Percentiles rank a stretch among this genome's conserved stretches.
Evolutionary conservation across 345 rosid species (phyloP).

Genomic region (Camelina laxa): DNA sequence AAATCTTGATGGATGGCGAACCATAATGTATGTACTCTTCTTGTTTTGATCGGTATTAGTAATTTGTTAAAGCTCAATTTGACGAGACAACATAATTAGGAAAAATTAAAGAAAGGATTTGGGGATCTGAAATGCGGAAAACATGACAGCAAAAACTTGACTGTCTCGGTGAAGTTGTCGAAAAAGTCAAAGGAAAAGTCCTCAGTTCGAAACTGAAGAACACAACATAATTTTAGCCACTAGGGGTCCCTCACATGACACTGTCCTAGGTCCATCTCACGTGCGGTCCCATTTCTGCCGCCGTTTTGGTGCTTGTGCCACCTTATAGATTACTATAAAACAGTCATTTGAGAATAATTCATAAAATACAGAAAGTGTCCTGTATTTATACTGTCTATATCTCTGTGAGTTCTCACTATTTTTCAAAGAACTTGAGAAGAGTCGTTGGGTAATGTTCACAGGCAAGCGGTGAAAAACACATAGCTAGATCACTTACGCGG

Average conservation of each 20-base stretch:
- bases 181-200: slow-evolving; percentile 46
- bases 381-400: too few relatives aligned
- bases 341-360: too few relatives aligned
- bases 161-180: slow-evolving; percentile 49
- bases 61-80: neutral
- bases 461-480: too few relatives aligned
- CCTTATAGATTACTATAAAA: too few relatives aligned
- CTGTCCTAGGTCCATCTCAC: slow-evolving; percentile 45
- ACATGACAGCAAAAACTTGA: slow-evolving; percentile 55
- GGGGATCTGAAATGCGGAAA: slow-evolving; percentile 66
- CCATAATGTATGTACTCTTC: neutral
- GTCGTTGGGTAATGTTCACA: too few relatives aligned
- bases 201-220: slow-evolving; percentile 35
- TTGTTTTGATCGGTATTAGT: neutral
- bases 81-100: slow-evolving; percentile 24
- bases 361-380: too few relatives aligned
- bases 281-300: slow-evolving; percentile 62
- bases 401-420: too few relatives aligned
- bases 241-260: slow-evolving; percentile 46
- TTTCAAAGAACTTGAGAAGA: too few relatives aligned
- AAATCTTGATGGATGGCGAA: neutral
- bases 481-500: too few relatives aligned
- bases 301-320: slow-evolving; percentile 73
- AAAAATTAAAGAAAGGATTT: neutral
- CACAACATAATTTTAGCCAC: slow-evolving; percentile 34